Conservation (phyloP, 2,329 filamentous ascomycete species). For the Monosporascus sp. region DNA sequence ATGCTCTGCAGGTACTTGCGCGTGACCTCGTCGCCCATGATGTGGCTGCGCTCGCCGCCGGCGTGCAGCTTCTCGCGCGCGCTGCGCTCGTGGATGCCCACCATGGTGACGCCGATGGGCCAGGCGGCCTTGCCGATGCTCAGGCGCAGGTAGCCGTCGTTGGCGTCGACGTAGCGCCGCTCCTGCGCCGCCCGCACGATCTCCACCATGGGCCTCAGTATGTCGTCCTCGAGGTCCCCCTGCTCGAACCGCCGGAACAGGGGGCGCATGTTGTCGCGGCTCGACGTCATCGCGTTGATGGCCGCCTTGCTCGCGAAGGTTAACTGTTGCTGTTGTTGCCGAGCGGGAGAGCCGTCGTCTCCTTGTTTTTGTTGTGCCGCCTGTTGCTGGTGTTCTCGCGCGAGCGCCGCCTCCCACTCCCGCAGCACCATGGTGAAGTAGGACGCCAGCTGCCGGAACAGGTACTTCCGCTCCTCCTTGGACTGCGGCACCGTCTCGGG, state of each 20-base stretch:
- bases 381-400: constrained; percentile 45
- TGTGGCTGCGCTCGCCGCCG: constrained; percentile 80
- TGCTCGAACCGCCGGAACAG: constrained; percentile 87
- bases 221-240: constrained; percentile 68
- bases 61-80: constrained; percentile 93
- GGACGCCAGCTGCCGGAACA: constrained; percentile 83
- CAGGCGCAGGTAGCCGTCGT: constrained; percentile 86
- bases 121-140: constrained; percentile 96
- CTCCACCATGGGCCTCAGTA: constrained; percentile 79
- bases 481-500: constrained; percentile 56
- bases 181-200: constrained; percentile 89
- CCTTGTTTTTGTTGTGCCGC: neutral
- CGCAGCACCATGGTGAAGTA: constrained; percentile 95
- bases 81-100: constrained; percentile 96
- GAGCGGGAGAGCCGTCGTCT: constrained; percentile 44
- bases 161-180: constrained; percentile 89
- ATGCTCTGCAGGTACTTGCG: constrained; percentile 97
- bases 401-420: constrained; percentile 79
- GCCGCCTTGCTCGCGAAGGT: constrained; percentile 79
- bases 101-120: constrained; percentile 99
- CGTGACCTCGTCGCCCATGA: constrained; percentile 94
- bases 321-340: constrained; percentile 43
- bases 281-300: constrained; percentile 78
- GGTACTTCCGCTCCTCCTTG: constrained; percentile 58
- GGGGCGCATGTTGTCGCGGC: constrained; percentile 80